Conservation (phyloP, 805 yeast species). For the Candida pini region DNA sequence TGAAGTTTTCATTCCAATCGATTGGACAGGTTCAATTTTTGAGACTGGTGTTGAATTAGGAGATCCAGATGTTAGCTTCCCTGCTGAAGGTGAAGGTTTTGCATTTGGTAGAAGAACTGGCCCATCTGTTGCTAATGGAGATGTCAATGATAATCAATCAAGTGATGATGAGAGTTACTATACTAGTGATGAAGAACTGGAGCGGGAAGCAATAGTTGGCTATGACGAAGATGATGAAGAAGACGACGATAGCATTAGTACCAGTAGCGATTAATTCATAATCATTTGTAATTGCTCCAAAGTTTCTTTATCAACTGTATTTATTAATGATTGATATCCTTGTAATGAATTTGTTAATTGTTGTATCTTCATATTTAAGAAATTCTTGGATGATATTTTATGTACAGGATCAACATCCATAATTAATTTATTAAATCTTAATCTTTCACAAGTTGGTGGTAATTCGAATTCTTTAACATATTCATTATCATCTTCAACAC, state of each 20-base stretch:
- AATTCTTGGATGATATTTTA: slow-evolving; percentile 42
- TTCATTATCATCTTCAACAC: slow-evolving; percentile 22
- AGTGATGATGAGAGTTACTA: neutral
- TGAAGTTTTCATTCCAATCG: slow-evolving; percentile 25
- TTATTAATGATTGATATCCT: slow-evolving; percentile 32
- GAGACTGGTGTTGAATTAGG: slow-evolving; percentile 12
- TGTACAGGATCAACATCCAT: slow-evolving; percentile 47
- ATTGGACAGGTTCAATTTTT: slow-evolving; percentile 22
- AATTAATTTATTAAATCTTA: slow-evolving; percentile 34
- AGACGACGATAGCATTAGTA: neutral
- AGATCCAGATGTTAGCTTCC: slow-evolving; percentile 26
- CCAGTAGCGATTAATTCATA: slow-evolving; percentile 7
- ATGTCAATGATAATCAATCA: neutral
- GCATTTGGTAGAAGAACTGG: slow-evolving; percentile 25
- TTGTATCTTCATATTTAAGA: slow-evolving; percentile 30
- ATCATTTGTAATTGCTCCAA: slow-evolving; percentile 28
- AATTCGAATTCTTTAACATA: slow-evolving; percentile 20
- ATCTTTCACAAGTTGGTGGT: slow-evolving; percentile 36
- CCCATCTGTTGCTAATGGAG: slow-evolving; percentile 6
- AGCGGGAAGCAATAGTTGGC: no score
- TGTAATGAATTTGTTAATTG: slow-evolving; percentile 24
- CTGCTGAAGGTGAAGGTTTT: slow-evolving; percentile 21
- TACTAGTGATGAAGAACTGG: neutral
- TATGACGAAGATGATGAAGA: neutral
- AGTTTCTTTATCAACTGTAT: slow-evolving; percentile 25